Conservation (phyloP, 805 yeast species). For the Monosporozyma aquatica region DNA sequence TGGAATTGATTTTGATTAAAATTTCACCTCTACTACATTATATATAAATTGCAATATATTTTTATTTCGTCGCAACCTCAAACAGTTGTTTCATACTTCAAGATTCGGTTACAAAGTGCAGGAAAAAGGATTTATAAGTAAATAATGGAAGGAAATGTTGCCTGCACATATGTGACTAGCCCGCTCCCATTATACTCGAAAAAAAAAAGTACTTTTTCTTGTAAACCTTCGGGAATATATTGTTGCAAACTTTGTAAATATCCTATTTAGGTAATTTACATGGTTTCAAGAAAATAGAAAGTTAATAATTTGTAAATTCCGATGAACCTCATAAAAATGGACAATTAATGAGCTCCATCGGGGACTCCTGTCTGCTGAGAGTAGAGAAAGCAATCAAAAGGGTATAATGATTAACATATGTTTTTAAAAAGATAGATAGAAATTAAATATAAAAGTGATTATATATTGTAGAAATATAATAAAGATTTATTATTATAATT, state of each 20-base stretch:
- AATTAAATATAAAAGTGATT: neutral
- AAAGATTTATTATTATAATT: neutral
- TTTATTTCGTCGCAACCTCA: no score
- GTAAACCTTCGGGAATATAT: no score
- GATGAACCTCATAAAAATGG: neutral
- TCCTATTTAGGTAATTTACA: conserved; percentile 5
- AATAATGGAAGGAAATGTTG: no score
- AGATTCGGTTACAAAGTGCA: neutral
- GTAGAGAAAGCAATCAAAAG: conserved; percentile 1
- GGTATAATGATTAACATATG: conserved; percentile 2
- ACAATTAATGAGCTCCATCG: no score
- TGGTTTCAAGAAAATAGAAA: neutral
- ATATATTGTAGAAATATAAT: neutral
- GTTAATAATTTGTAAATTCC: neutral
- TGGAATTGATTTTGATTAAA: no score
- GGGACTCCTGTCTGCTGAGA: no score
- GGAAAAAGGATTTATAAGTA: no score
- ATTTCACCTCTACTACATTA: neutral
- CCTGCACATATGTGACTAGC: no score
- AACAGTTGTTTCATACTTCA: no score
- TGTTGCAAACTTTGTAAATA: conserved; percentile 4
- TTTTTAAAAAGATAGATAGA: conserved; percentile 3
- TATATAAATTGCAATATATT: neutral
- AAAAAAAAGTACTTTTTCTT: no score
- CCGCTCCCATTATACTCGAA: no score